Percentiles rank a stretch among this genome's conserved stretches.
phyloP scores from a whole-genome alignment of 345 rosid species.

The Cardamine chenopodiifolia region DNA sequence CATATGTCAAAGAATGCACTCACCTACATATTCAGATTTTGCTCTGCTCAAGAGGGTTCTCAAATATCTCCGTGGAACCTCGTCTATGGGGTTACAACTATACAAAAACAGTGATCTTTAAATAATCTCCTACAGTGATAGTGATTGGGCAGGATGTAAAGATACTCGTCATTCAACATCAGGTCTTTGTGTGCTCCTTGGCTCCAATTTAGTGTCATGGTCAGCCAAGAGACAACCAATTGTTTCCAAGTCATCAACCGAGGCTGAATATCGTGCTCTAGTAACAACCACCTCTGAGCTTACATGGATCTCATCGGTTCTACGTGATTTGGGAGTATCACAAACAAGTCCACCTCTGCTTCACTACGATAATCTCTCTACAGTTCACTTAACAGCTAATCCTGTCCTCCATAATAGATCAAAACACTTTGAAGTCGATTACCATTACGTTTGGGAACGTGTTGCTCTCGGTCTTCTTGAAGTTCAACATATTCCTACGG shows the following conservation, averaged over 20 bases:
- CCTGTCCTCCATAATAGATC: neutral
- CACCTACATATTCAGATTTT: neutral
- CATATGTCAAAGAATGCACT: neutral
- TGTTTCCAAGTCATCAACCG: neutral
- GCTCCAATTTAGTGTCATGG: neutral
- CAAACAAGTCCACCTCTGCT: neutral
- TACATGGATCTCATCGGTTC: neutral
- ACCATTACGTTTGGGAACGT: neutral
- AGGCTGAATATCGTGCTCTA: neutral
- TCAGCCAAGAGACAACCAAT: neutral
- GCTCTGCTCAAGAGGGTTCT: neutral
- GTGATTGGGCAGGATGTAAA: neutral
- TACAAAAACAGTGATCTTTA: rapidly evolving
- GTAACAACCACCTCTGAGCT: neutral
- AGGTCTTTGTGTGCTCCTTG: neutral
- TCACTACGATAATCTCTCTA: neutral
- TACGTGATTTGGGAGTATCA: neutral
- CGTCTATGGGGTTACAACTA: rapidly evolving
- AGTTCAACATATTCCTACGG: neutral
- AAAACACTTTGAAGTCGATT: neutral
- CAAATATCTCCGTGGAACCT: rapidly evolving
- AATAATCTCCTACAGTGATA: neutral
- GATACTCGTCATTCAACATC: neutral
- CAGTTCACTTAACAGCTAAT: neutral
- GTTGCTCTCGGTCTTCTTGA: neutral